Base-by-base conservation (phyloP, 441 rosid genomes). In the Erodium chrysanthum region DNA sequence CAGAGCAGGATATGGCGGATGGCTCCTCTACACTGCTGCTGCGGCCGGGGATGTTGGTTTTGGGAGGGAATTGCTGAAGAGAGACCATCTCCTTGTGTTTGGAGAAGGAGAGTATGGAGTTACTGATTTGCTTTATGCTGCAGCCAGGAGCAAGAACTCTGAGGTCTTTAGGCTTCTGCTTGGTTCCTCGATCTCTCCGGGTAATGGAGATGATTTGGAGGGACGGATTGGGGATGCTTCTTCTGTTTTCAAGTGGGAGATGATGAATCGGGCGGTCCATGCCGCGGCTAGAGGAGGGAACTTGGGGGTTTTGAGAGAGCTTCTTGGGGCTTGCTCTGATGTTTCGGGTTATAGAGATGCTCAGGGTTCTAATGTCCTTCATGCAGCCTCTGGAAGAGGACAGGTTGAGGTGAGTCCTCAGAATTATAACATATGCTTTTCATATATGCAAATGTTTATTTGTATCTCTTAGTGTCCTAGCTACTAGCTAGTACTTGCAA, bases 71-170 rank as follows among this genome's bases (percentile, higher is more conserved):
- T 75, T 94, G 76, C 7, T 94, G 8, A 84, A 79, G 72, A 85
- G 85, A 82, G 96, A 89, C 80, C 87, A 90, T 56, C 81, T 88
- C 67, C 90, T 94, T 59, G 97, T 94, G 65, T 91, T 91, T 60
- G 96, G 97, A 8, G 98, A 94, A 79, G 98, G 98, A 50, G 98
- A 94, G 74, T 89, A 86, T 75, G 97, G 98, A 15, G 88, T 94
- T 2, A 89, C 95, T 50, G 94, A 94, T 75, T 72, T 94, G 18
- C 72, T 91, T 33, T 94, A 83, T 66, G 97, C 96, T 0, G 92
- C 96, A 2, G 88, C 96, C 20, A 77, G 96, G 74, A 85, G 97
- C 77, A 79, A 79, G 82, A 83, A 81, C 68, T 76, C 73, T 65
- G 88, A 86, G 69, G 92, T 86, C 22, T 91, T 89, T 9, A 73